These are phyloP conservation scores for Thalassia testudinum DNA, from an alignment of 116 monocot species.

Conservation along the genomic window DNA sequence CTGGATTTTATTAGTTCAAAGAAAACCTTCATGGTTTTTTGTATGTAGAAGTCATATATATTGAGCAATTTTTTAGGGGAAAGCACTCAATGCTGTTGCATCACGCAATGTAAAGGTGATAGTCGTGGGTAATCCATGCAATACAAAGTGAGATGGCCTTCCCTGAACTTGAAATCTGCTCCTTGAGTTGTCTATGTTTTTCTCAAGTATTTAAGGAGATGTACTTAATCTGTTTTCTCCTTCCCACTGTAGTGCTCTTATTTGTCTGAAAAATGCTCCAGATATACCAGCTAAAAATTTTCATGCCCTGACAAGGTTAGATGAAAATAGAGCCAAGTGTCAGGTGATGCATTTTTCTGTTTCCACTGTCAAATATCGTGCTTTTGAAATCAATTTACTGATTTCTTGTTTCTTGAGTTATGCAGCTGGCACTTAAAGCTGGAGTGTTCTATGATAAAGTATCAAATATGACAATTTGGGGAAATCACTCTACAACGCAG, in stretches of 20 bases:
- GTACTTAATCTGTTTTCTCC: not conserved
- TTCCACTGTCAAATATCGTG: too few relatives aligned
- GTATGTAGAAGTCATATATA: not conserved
- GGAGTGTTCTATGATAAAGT: slow-evolving; percentile 99
- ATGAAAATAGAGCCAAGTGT: slow-evolving; percentile 99
- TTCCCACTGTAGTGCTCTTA: slow-evolving; percentile 60
- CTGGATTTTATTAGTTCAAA: not conserved
- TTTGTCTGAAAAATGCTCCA: slow-evolving; percentile 98
- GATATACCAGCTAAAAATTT: slow-evolving; percentile 93
- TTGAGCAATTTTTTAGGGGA: slow-evolving; percentile 43
- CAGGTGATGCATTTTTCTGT: slow-evolving; percentile 23
- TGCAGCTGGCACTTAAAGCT: slow-evolving; percentile 85
- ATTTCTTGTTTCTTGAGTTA: not conserved
- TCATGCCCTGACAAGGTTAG: slow-evolving; percentile 95
- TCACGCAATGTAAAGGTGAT: slow-evolving; percentile 85
- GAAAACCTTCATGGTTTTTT: not conserved
- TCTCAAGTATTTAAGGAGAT: too few relatives aligned
- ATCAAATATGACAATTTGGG: slow-evolving; percentile 98
- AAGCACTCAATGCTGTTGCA: slow-evolving; percentile 97
- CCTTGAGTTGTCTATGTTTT: too few relatives aligned
- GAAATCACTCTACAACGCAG: slow-evolving; percentile 99
- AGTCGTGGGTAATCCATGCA: slow-evolving; percentile 94
- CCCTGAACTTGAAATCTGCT: too few relatives aligned
- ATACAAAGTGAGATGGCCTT: slow-evolving; percentile 57
- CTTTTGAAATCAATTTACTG: too few relatives aligned